phyloP scores from a whole-genome alignment of 192 early-diverging fungal genomes.

The Spizellomyces punctatus region DNA sequence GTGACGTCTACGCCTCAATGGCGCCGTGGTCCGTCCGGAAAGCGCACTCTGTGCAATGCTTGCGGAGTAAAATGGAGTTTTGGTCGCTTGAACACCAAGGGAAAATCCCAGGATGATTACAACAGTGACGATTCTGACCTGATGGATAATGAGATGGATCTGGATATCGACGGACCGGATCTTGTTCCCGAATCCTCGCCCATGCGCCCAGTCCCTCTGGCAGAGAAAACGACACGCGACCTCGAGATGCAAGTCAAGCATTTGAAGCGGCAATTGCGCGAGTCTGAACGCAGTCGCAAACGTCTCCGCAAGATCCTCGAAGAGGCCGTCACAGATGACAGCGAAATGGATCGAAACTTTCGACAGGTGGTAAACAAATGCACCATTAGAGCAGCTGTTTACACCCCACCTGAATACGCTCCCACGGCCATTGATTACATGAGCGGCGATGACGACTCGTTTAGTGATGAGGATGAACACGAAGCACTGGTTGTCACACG shows the following conservation, averaged over 20 bases:
- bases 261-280: conserved; percentile 29
- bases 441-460: conserved; percentile 2
- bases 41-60: conserved; percentile 92
- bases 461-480: neutral
- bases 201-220: neutral
- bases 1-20: conserved; percentile 91
- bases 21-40: conserved; percentile 89
- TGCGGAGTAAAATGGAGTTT: conserved; percentile 70
- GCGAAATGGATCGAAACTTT: conserved; percentile 23
- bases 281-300: conserved; percentile 36
- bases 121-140: neutral
- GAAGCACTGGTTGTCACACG: conserved; percentile 2
- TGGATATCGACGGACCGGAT: neutral
- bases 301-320: conserved; percentile 32
- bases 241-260: conserved; percentile 21
- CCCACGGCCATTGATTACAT: neutral
- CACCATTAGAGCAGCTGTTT: neutral
- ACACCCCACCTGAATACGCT: neutral
- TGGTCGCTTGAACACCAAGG: conserved; percentile 32
- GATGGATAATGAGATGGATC: conserved; percentile 10
- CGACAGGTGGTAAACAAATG: conserved; percentile 7
- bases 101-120: conserved; percentile 9
- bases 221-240: neutral
- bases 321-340: conserved; percentile 15
- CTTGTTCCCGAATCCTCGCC: conserved; percentile 4